phyloP scores from a whole-genome alignment of 176 grass and related monocot genomes.

The Eragrostis nindensis region DNA sequence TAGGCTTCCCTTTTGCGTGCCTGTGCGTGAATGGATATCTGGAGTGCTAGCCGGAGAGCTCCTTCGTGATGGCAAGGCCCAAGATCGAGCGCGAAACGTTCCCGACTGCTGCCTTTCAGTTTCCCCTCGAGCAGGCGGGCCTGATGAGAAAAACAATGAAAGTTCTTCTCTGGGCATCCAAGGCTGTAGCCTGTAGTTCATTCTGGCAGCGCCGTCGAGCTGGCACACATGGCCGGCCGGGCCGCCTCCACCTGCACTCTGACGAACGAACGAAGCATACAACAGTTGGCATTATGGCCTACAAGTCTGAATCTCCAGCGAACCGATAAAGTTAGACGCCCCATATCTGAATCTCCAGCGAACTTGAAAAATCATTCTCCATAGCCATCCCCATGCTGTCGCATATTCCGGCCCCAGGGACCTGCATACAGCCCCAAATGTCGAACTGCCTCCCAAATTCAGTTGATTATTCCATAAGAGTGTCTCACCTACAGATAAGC shows the following conservation, averaged over 20 bases:
- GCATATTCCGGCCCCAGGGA: not conserved
- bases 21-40: no score
- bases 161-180: not conserved
- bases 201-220: not conserved
- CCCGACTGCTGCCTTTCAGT: not conserved
- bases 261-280: not conserved
- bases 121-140: no score
- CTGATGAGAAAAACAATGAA: no score
- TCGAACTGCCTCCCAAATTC: not conserved
- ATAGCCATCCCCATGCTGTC: not conserved
- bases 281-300: not conserved
- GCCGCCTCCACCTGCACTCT: not conserved
- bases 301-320: constrained; percentile 1
- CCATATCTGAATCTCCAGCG: not conserved
- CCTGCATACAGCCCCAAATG: not conserved
- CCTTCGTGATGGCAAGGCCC: no score
- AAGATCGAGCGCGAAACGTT: no score
- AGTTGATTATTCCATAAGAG: not conserved
- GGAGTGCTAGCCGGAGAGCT: no score
- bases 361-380: not conserved
- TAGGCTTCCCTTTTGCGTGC: no score
- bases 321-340: not conserved
- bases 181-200: not conserved
- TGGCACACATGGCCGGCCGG: not conserved
- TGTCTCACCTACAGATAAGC: not conserved